Evolutionary conservation across 1,284 basidiomycete species (phyloP), one percentile per base, ranked within the genome.

Genomic region (Trichosporon faecale): DNA sequence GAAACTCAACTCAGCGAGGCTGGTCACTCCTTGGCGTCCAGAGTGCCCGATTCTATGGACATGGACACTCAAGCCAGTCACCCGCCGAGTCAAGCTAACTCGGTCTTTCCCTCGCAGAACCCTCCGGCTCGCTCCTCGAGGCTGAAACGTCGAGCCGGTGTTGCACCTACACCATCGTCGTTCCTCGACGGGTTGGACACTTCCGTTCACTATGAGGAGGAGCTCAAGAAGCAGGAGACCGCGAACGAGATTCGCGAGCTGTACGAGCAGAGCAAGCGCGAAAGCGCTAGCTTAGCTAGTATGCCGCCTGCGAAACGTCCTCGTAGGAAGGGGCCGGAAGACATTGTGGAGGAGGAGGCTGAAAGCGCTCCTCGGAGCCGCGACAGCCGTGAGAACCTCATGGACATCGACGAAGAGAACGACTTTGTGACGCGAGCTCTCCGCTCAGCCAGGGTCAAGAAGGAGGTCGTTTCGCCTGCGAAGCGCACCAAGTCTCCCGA

Each of bases 231-330:
- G 25, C 73, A 78, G 67, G 76, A 79, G 61, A 71, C 67, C 5
- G 74, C 72, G n/a, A 72, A 72, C 7, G 76, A 78, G 69, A 76
- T 77, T 12, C 70, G 75, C 9, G 72, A 78, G 67, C 68, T 82
- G 44, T 82, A 82, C 64, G 79, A 81, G 69, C 71, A 79, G 68
- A 64, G 65, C 74, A 40, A 8, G 64, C 66, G 16, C 11, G 44
- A 21, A 71, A 74, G 68, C 64, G 72, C n/a, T 3, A 61, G 57
- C 16, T 31, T 61, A 61, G 57, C 57, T 4, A 33, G 57, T 6
- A 33, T 33, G 57, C 31, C 57, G 3, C 57, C 55, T 0, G 35
- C 52, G 12, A 61, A 61, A n/a, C 57, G 57, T 21, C 29, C 57
- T 29, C 57, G 57, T n/a, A 18, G 57, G 18, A 11, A 61, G 16